These are phyloP conservation scores for Starmerella apis DNA, from an alignment of 805 yeast species.

Conservation along the genomic window DNA sequence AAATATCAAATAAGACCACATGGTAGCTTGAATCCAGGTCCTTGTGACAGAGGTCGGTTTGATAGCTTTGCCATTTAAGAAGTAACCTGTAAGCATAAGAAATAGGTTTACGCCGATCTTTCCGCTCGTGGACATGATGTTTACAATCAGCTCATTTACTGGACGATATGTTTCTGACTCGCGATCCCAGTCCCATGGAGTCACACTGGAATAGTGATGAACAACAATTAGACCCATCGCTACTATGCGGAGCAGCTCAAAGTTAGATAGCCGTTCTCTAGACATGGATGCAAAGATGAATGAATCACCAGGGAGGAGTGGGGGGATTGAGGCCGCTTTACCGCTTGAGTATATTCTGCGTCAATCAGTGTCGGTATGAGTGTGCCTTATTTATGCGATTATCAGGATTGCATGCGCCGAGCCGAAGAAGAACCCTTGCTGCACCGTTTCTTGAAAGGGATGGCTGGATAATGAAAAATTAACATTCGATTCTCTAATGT, in stretches of 20 bases:
- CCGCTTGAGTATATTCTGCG: no score
- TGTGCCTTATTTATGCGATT: neutral
- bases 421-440: neutral
- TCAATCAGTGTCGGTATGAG: no score
- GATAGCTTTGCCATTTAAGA: constrained; percentile 12
- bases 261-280: constrained; percentile 11
- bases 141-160: constrained; percentile 8
- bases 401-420: neutral
- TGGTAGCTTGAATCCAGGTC: constrained; percentile 15
- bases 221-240: constrained; percentile 16
- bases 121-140: constrained; percentile 13
- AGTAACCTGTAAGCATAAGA: constrained; percentile 15
- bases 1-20: constrained; percentile 14
- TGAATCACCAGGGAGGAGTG: no score
- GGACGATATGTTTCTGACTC: constrained; percentile 1
- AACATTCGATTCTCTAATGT: neutral
- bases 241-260: constrained; percentile 15
- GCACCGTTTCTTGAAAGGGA: neutral
- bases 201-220: constrained; percentile 13
- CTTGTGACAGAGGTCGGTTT: constrained; percentile 10
- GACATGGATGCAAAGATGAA: neutral
- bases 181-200: constrained; percentile 9
- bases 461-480: neutral
- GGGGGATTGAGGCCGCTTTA: no score
- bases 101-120: constrained; percentile 17